Conservation (phyloP, 2,329 filamentous ascomycete genomes). For the Allantophomopsis cytisporea region DNA sequence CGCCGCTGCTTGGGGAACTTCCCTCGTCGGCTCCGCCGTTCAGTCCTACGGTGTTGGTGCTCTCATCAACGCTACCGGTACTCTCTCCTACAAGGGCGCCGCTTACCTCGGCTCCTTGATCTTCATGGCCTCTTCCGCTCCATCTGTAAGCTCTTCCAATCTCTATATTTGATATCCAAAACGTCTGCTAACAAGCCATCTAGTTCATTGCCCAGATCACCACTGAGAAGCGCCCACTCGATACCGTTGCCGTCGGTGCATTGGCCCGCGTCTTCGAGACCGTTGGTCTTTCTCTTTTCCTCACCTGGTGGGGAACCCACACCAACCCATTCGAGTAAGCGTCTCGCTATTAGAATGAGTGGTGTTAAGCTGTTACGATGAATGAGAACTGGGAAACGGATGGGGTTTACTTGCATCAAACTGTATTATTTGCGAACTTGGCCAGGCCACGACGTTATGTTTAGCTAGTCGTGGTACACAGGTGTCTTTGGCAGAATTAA, state of each 20-base stretch:
- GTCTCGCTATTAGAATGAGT: no score
- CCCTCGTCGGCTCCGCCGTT: conserved; percentile 74
- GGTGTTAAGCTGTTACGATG: no score
- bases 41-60: conserved; percentile 85
- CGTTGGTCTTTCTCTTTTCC: conserved; percentile 77
- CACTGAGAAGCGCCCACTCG: conserved; percentile 81
- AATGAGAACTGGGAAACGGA: no score
- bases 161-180: neutral
- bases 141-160: conserved; percentile 49
- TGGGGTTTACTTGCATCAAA: no score
- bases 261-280: conserved; percentile 85
- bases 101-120: conserved; percentile 85
- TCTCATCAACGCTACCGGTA: conserved; percentile 88
- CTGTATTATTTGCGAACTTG: no score
- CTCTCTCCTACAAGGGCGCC: conserved; percentile 91
- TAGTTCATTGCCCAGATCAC: conserved; percentile 80
- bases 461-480: conserved; percentile 5
- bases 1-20: conserved; percentile 81
- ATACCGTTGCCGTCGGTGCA: conserved; percentile 77
- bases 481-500: neutral
- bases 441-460: conserved; percentile 5
- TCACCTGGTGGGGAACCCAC: conserved; percentile 95
- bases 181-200: conserved; percentile 2
- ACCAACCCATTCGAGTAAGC: conserved; percentile 65
- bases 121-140: conserved; percentile 83